Percentiles rank a stretch among this genome's conserved stretches.
These are phyloP conservation scores for Suillus lakei DNA, from an alignment of 768 basidiomycete species.

Conservation along the genomic window DNA sequence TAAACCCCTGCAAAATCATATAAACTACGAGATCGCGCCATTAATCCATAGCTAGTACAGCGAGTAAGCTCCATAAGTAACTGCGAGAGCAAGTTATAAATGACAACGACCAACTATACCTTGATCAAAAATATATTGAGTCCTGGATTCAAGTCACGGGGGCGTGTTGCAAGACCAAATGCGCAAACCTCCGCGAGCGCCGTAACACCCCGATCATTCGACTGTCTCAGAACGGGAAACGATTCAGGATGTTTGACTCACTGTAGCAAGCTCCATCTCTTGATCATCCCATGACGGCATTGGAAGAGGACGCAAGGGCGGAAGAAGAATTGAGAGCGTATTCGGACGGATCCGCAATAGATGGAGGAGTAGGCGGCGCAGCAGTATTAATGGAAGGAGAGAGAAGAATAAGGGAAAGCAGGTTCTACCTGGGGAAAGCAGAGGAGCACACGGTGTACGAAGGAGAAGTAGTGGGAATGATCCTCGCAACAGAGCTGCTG, in stretches of 20 bases:
- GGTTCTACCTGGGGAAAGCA: slow-evolving; percentile 23
- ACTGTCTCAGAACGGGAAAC: background rate
- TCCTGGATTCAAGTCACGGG: background rate
- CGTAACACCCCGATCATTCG: background rate
- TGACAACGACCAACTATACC: background rate
- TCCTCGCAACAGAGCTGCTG: slow-evolving; percentile 32
- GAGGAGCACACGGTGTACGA: slow-evolving; percentile 35
- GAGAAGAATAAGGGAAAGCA: slow-evolving; percentile 5
- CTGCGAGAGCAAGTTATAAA: no score
- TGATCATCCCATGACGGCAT: background rate
- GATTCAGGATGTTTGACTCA: background rate
- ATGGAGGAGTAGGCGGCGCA: slow-evolving; percentile 33
- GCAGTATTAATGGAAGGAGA: slow-evolving; percentile 27
- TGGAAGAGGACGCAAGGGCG: slow-evolving; percentile 9
- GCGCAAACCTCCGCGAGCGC: background rate
- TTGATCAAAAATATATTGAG: background rate
- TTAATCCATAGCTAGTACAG: background rate
- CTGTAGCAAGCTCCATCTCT: background rate
- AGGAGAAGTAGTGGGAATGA: slow-evolving; percentile 32
- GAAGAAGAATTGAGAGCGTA: slow-evolving; percentile 18
- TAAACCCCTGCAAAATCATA: background rate
- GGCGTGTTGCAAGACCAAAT: background rate
- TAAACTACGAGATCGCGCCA: background rate
- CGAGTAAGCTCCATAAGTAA: background rate
- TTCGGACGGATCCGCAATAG: slow-evolving; percentile 34